Base-by-base conservation (phyloP, 2,329 filamentous ascomycete genomes). In the Neofusicoccum cordaticola region DNA sequence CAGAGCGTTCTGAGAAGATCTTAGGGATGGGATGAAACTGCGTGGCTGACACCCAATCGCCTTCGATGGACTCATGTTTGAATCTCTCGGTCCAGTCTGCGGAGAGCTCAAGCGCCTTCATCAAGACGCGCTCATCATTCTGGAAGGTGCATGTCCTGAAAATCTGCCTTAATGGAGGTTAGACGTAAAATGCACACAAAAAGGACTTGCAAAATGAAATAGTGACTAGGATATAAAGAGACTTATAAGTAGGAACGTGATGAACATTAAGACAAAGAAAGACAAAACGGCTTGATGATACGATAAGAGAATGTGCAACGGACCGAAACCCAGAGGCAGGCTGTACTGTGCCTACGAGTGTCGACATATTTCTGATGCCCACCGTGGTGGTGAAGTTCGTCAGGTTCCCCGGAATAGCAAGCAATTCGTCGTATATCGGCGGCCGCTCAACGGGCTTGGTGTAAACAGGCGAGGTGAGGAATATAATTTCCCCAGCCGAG, bases 51-150 rank as follows among this genome's bases (percentile, higher is more conserved):
- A 61, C n/a, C 39, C 42, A 61, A 4, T n/a, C 34, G 63, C 52
- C 70, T 47, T 67, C 63, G 2, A 37, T 48, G 42, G 57, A 27
- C 1, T 53, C 42, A 9, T 8, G 42, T 12, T 74, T 74, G 53
- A 76, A 65, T 42, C 70, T 73, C 31, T 70, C 71, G 51, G 78
- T 72, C 63, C 80, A 73, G 13, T 74, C 73, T 44, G 73, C 69
- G 68, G 80, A 80, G 62, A 81, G 75, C 62, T 74, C 74, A 44
- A 78, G 72, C 4, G 76, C 77, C 50, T 77, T 71, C 17, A 68
- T 69, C 67, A 80, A 73, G 11, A 80, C 69, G 8, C 67, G 73
- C 63, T 71, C 65, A 34, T 77, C 75, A 41, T 76, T 75, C 19
- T 69, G 68, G 34, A 77, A 72, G 1, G 71, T 74, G 1, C 73